Conservation (phyloP, 192 early-diverging fungal genomes). For the Jimgerdemannia flammicorona region DNA sequence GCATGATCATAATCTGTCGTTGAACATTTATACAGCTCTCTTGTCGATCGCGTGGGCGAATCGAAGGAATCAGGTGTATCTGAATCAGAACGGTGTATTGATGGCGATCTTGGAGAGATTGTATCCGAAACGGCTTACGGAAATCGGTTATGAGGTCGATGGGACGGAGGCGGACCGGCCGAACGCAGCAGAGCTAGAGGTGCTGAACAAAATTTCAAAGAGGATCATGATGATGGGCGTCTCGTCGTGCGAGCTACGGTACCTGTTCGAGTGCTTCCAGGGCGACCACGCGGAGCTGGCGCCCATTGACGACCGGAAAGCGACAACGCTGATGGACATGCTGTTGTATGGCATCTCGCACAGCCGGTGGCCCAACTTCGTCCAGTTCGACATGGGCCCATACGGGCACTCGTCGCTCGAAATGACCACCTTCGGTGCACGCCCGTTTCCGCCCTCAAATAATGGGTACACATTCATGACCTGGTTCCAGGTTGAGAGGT, state of each 20-base stretch:
- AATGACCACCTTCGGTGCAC: constrained; percentile 28
- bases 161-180: constrained; percentile 3
- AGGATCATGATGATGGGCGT: constrained; percentile 54
- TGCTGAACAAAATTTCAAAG: constrained; percentile 43
- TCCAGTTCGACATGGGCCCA: constrained; percentile 51
- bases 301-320: constrained; percentile 19
- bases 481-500: constrained; percentile 60
- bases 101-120: constrained; percentile 31
- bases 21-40: constrained; percentile 32
- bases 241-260: constrained; percentile 46
- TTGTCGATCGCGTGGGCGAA: constrained; percentile 41
- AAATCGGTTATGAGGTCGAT: not conserved
- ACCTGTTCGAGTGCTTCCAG: constrained; percentile 52
- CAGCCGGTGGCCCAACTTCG: constrained; percentile 57
- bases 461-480: constrained; percentile 55
- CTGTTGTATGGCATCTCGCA: constrained; percentile 46
- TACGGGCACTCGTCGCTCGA: constrained; percentile 35
- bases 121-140: constrained; percentile 17
- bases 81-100: constrained; percentile 49
- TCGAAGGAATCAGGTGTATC: constrained; percentile 48
- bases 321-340: constrained; percentile 40
- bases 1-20: constrained; percentile 13
- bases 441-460: constrained; percentile 51
- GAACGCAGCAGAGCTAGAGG: constrained; percentile 24
- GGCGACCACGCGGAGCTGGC: constrained; percentile 29